These are phyloP conservation scores for Euphorbia schlechtendalii DNA, from an alignment of 441 rosid genomes.

Conservation along the genomic window DNA sequence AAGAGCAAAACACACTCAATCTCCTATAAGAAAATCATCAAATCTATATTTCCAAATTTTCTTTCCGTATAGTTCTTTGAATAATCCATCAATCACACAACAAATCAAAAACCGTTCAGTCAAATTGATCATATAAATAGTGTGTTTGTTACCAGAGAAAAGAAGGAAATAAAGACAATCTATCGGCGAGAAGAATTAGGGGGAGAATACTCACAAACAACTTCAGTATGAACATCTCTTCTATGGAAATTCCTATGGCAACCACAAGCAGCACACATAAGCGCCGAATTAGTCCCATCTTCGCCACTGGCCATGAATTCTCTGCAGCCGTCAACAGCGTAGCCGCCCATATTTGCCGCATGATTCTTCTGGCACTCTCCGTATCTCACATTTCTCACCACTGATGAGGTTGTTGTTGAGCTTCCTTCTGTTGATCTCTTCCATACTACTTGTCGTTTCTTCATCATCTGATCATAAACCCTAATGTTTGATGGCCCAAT, in stretches of 20 bases:
- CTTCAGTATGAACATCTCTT: slow-evolving; percentile 67
- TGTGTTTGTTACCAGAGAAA: not conserved
- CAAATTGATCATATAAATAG: not conserved
- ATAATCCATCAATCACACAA: not conserved
- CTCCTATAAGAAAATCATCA: not conserved
- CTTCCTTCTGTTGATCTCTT: slow-evolving; percentile 29
- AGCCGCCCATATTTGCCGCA: slow-evolving; percentile 72
- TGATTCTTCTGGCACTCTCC: slow-evolving; percentile 92
- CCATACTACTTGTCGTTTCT: slow-evolving; percentile 67
- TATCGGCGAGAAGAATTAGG: slow-evolving; percentile 34
- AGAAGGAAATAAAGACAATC: not conserved
- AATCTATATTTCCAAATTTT: not conserved
- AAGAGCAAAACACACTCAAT: slow-evolving; percentile 5
- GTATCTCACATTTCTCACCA: slow-evolving; percentile 44
- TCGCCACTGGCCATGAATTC: slow-evolving; percentile 80
- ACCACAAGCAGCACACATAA: slow-evolving; percentile 81
- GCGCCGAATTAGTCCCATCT: slow-evolving; percentile 44
- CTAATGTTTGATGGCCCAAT: too few species aligned
- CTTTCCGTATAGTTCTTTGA: not conserved
- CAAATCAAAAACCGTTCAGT: slow-evolving; percentile 6
- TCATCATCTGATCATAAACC: slow-evolving; percentile 40
- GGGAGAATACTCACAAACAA: slow-evolving; percentile 76
- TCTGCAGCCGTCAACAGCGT: slow-evolving; percentile 88
- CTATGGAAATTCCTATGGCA: slow-evolving; percentile 84
- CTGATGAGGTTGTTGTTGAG: slow-evolving; percentile 47